phyloP scores from a whole-genome alignment of 2,329 filamentous ascomycete species.

The Dothideomycetes sp. region DNA sequence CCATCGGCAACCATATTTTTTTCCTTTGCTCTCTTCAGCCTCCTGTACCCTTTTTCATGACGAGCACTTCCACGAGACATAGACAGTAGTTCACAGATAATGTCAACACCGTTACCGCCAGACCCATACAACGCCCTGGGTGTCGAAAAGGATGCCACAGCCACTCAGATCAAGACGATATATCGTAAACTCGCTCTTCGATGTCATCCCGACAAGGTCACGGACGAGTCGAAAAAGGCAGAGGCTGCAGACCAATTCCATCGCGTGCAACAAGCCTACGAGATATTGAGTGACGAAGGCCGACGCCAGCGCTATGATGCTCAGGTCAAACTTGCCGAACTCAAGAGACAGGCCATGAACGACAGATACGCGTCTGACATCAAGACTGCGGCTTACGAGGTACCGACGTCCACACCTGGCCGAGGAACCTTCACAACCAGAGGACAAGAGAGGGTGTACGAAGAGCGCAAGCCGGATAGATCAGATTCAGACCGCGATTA shows the following conservation, averaged over 20 bases:
- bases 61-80: too few relatives aligned
- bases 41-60: too few relatives aligned
- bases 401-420: conserved; percentile 23
- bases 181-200: conserved; percentile 87
- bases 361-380: conserved; percentile 21
- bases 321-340: conserved; percentile 55
- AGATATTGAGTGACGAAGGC: conserved; percentile 70
- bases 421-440: conserved; percentile 21
- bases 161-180: conserved; percentile 75
- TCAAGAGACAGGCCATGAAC: conserved; percentile 47
- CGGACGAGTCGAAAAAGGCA: conserved; percentile 58
- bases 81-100: too few relatives aligned
- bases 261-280: conserved; percentile 85
- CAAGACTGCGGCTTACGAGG: conserved; percentile 28
- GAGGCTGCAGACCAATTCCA: conserved; percentile 83
- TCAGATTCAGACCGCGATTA: conserved; percentile 25
- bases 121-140: conserved; percentile 80
- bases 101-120: conserved; percentile 41
- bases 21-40: too few relatives aligned
- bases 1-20: too few relatives aligned
- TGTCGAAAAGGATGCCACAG: conserved; percentile 60
- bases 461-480: conserved; percentile 23
- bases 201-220: conserved; percentile 57
- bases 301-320: conserved; percentile 71
- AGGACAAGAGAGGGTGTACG: conserved; percentile 20